phyloP scores from a whole-genome alignment of 164 flowering plant species.

The Chloranthus sessilifolius region DNA sequence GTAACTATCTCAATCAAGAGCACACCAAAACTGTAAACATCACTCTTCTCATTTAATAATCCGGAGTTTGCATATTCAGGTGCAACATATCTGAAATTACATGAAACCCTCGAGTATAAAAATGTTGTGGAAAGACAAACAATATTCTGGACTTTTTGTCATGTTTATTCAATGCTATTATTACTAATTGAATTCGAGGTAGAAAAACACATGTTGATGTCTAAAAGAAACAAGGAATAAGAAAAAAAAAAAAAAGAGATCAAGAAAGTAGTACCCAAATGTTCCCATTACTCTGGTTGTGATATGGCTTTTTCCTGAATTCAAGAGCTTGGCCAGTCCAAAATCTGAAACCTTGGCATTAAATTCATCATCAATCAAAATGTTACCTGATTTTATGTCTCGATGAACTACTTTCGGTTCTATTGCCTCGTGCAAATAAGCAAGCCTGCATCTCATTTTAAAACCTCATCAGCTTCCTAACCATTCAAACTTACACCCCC shows the following conservation, averaged over 20 bases:
- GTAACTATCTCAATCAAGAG: slow-evolving; percentile 41
- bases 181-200: background rate
- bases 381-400: slow-evolving; percentile 49
- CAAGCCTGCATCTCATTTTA: slow-evolving; percentile 31
- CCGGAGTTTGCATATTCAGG: slow-evolving; percentile 59
- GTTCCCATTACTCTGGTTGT: slow-evolving; percentile 44
- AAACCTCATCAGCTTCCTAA: too few relatives aligned
- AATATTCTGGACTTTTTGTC: too few relatives aligned
- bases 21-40: slow-evolving; percentile 50
- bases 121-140: too few relatives aligned
- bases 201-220: background rate
- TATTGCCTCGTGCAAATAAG: slow-evolving; percentile 51
- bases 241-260: background rate
- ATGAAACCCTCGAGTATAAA: too few relatives aligned
- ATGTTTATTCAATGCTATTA: too few relatives aligned
- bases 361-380: slow-evolving; percentile 33
- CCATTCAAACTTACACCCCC: slow-evolving; percentile 5
- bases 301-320: slow-evolving; percentile 42
- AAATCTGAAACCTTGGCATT: slow-evolving; percentile 49
- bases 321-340: slow-evolving; percentile 52
- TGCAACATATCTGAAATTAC: slow-evolving; percentile 43
- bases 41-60: slow-evolving; percentile 43
- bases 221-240: background rate
- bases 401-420: slow-evolving; percentile 53
- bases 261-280: slow-evolving; percentile 14